Conservation (phyloP, 176 grass and related monocot species). For the Saccharum spontaneum region DNA sequence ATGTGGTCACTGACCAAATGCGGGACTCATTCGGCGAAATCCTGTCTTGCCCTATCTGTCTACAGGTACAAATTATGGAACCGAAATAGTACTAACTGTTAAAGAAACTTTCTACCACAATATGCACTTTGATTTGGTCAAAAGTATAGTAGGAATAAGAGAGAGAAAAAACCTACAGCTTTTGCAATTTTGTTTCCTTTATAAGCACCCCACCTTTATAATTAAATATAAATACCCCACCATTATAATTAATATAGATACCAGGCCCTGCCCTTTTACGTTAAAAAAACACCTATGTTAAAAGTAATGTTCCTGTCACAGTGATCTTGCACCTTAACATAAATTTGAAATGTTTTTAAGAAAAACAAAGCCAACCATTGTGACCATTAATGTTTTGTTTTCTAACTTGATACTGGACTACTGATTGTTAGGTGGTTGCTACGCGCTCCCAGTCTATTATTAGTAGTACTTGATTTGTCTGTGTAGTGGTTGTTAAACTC, state of each 20-base stretch:
- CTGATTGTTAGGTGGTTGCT: neutral
- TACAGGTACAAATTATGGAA: constrained; percentile 56
- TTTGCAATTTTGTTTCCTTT: neutral
- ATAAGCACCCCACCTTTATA: neutral
- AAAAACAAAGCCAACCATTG: neutral
- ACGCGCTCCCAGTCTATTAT: neutral
- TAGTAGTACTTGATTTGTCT: neutral
- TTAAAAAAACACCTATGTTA: neutral
- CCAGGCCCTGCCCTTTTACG: neutral
- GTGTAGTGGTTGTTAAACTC: neutral
- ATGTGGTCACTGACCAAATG: constrained; percentile 53
- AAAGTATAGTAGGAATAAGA: neutral
- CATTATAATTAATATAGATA: no score
- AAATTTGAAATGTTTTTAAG: neutral
- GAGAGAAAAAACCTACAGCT: neutral
- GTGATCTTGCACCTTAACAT: neutral
- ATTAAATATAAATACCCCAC: no score
- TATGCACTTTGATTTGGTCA: neutral
- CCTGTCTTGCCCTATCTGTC: constrained; percentile 68
- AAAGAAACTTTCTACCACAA: neutral
- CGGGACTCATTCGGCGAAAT: constrained; percentile 47
- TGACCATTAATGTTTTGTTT: neutral
- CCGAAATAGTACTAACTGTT: neutral
- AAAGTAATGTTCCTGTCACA: neutral
- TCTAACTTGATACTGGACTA: neutral